Percentiles rank a stretch among this genome's conserved stretches.
phyloP scores from a whole-genome alignment of 2,329 filamentous ascomycete species.

The Colletotrichum trifolii region DNA sequence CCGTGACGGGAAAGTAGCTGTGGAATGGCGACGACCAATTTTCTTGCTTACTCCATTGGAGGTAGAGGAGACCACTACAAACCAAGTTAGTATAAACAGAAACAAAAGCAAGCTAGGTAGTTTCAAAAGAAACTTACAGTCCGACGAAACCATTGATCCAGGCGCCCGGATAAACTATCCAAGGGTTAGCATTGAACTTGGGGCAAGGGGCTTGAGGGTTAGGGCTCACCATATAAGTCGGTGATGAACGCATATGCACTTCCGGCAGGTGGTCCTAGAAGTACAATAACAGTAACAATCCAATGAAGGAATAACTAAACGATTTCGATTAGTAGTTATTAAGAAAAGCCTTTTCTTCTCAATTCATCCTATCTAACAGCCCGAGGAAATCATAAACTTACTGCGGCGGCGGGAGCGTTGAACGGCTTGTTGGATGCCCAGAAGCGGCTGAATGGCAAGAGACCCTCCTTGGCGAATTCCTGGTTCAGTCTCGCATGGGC shows the following conservation, averaged over 20 bases:
- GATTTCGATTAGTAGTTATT: conserved; percentile 25
- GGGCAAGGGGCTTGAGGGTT: no score
- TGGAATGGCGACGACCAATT: conserved; percentile 66
- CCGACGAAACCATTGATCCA: conserved; percentile 65
- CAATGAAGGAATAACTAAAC: conserved; percentile 70
- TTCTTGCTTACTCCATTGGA: conserved; percentile 61
- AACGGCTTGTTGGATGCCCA: conserved; percentile 78
- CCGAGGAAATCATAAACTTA: conserved; percentile 41
- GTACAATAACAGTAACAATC: conserved; percentile 71
- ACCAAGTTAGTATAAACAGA: neutral
- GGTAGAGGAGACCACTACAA: conserved; percentile 59
- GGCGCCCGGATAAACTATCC: conserved; percentile 55
- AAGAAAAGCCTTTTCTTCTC: neutral
- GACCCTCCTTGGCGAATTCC: conserved; percentile 76
- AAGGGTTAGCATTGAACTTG: neutral
- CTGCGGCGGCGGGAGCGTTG: conserved; percentile 69
- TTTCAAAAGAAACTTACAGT: conserved; percentile 11
- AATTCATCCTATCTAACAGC: no score
- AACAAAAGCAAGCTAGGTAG: neutral
- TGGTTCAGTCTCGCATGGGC: conserved; percentile 69
- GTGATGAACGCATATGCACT: conserved; percentile 76
- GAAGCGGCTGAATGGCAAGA: conserved; percentile 73
- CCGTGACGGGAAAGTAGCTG: conserved; percentile 57
- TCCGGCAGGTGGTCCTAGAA: conserved; percentile 74
- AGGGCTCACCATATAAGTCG: conserved; percentile 54